Conservation (phyloP, 148 eudicot species). For the Persicaria maculosa region DNA sequence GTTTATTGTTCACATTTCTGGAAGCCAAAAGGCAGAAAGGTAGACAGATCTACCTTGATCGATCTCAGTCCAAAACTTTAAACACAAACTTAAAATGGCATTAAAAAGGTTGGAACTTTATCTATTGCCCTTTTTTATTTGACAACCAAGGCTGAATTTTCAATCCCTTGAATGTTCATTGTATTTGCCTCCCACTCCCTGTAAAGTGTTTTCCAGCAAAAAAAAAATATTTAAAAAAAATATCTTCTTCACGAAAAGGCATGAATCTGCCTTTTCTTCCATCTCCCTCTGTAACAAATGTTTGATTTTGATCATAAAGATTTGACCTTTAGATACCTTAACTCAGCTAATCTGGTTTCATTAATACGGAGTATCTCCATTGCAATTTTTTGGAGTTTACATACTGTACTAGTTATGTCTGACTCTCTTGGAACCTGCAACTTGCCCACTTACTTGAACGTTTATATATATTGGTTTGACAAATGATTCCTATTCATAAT, state of each 20-base stretch:
- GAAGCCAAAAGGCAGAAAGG: neutral
- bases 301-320: neutral
- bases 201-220: neutral
- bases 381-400: neutral
- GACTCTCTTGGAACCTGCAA: neutral
- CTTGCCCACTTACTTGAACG: slow-evolving; percentile 7
- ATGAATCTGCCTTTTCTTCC: too few species aligned
- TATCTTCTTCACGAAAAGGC: too few species aligned
- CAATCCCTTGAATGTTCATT: neutral
- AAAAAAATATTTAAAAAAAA: too few species aligned
- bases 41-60: neutral
- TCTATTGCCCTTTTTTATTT: neutral
- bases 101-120: neutral
- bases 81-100: neutral
- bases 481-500: neutral
- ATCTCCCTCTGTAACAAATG: neutral
- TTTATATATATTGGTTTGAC: neutral
- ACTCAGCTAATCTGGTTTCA: neutral
- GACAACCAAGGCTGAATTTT: neutral
- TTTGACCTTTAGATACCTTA: neutral
- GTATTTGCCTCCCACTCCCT: neutral
- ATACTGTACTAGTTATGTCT: too few species aligned
- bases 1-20: neutral
- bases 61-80: neutral
- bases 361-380: neutral